phyloP scores from a whole-genome alignment of 331 rosid species.

The Acacia concinna region DNA sequence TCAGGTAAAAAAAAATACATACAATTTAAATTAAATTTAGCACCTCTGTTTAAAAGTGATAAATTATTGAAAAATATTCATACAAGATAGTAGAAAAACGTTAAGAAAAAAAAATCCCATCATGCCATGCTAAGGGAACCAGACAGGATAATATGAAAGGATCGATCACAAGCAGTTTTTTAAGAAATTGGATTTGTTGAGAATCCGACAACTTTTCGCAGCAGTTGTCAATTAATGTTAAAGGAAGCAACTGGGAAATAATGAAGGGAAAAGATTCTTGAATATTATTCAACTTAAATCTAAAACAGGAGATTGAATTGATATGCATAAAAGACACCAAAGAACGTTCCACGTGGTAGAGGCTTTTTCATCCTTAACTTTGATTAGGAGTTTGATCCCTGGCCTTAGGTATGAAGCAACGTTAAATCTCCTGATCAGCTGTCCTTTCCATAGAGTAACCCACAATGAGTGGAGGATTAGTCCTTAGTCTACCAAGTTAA shows the following conservation, averaged over 20 bases:
- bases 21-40: neutral
- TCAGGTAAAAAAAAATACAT: no score
- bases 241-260: neutral
- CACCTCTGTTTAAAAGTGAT: no score
- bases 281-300: constrained; percentile 23
- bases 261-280: neutral
- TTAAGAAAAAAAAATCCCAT: neutral
- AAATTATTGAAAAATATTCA: neutral
- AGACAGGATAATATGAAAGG: neutral
- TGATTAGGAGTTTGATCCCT: no score
- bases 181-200: constrained; percentile 4
- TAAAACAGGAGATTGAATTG: constrained; percentile 29
- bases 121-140: neutral
- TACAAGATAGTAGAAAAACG: neutral
- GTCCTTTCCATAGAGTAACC: no score
- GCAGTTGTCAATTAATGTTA: constrained; percentile 2
- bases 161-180: neutral
- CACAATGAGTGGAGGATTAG: no score
- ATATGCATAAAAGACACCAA: constrained; percentile 32
- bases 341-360: no score
- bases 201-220: constrained; percentile 42
- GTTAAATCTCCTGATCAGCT: no score
- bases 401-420: no score
- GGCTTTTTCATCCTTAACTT: no score
- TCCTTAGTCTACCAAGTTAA: no score